phyloP scores from a whole-genome alignment of 2,329 filamentous ascomycete genomes.

The Colletotrichum coccodes region DNA sequence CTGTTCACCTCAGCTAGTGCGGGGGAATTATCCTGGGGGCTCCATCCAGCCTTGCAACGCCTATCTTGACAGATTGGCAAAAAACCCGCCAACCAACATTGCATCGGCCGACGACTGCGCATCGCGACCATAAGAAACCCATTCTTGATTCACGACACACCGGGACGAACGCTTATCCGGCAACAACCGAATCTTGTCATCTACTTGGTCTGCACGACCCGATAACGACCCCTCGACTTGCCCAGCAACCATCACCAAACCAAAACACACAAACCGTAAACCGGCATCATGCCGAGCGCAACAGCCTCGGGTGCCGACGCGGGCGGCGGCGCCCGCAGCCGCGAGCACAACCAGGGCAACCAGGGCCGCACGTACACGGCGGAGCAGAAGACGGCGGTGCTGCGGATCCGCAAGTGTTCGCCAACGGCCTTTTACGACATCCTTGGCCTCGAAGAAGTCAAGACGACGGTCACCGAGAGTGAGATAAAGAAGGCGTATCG shows the following conservation, averaged over 20 bases:
- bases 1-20: background rate
- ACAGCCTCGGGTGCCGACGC: conserved; percentile 65
- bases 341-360: conserved; percentile 81
- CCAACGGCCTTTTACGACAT: conserved; percentile 97
- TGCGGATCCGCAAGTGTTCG: conserved; percentile 86
- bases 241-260: conserved; percentile 8
- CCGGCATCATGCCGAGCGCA: conserved; percentile 56
- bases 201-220: background rate
- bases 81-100: conserved; percentile 17
- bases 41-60: conserved; percentile 22
- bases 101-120: conserved; percentile 3
- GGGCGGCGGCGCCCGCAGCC: conserved; percentile 56
- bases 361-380: conserved; percentile 82
- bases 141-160: background rate
- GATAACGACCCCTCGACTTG: background rate
- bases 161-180: background rate
- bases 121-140: background rate
- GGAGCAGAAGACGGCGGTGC: conserved; percentile 91
- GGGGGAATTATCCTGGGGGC: conserved; percentile 6
- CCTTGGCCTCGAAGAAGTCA: conserved; percentile 74
- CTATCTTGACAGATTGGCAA: conserved; percentile 31
- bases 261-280: background rate
- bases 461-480: conserved; percentile 74
- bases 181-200: background rate
- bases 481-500: conserved; percentile 99